These are phyloP conservation scores for Carex kokanica DNA, from an alignment of 176 grass and related monocot genomes.

Conservation along the genomic window DNA sequence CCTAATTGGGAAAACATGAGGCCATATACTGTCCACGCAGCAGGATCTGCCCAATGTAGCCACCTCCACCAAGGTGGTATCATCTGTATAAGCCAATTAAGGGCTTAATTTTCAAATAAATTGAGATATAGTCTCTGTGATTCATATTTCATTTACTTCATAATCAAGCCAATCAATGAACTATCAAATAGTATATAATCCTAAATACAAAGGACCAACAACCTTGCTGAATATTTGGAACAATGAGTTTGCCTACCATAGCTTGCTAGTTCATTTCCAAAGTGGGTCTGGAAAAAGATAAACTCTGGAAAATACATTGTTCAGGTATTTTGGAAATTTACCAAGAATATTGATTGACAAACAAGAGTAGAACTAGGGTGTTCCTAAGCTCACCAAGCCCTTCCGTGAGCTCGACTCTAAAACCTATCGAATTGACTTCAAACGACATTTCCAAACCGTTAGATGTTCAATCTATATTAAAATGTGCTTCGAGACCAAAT, in stretches of 20 bases:
- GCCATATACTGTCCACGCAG: conserved; percentile 43
- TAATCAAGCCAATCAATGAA: not conserved
- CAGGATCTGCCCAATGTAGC: conserved; percentile 53
- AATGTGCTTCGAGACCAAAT: too few relatives aligned
- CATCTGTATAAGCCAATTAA: conserved; percentile 30
- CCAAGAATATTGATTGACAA: not conserved
- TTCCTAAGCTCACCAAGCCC: too few relatives aligned
- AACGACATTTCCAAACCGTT: too few relatives aligned
- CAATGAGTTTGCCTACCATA: not conserved
- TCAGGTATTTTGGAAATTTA: not conserved
- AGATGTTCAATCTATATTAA: too few relatives aligned
- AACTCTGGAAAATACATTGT: not conserved
- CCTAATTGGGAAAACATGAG: conserved; percentile 46
- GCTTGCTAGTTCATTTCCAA: not conserved
- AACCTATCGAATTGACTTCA: too few relatives aligned
- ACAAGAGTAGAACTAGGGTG: too few relatives aligned
- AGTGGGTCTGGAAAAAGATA: not conserved
- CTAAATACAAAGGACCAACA: not conserved
- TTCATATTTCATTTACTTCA: not conserved
- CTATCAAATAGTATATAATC: not conserved
- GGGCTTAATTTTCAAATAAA: not conserved
- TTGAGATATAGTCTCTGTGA: not conserved
- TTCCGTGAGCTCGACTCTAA: too few relatives aligned
- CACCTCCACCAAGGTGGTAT: conserved; percentile 58
- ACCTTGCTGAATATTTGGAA: not conserved